Evolutionary conservation across 2,329 filamentous ascomycete genomes (phyloP).

Genomic region (Fusarium tjaetaba): DNA sequence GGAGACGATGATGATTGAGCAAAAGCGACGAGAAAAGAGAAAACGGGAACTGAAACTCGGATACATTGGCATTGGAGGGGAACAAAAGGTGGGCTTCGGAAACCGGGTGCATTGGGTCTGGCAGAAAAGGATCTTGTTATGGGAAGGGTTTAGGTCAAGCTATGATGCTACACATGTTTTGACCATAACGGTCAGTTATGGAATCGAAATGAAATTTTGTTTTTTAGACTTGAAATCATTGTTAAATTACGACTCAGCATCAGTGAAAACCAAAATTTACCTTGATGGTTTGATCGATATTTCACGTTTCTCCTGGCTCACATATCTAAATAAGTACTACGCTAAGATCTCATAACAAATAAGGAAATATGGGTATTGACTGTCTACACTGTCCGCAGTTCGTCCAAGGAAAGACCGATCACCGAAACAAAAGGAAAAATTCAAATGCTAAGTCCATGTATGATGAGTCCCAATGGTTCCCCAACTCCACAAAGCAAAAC

Average conservation of each 20-base stretch:
- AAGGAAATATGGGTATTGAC: conserved; percentile 47
- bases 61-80: conserved; percentile 6
- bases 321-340: conserved; percentile 7
- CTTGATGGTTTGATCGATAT: not conserved
- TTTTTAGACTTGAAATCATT: conserved; percentile 22
- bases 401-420: conserved; percentile 35
- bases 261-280: not conserved
- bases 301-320: not conserved
- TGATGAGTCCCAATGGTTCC: conserved; percentile 30
- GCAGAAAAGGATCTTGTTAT: conserved; percentile 30
- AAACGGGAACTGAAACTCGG: conserved; percentile 57
- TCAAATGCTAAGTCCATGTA: conserved; percentile 38
- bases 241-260: not conserved
- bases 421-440: conserved; percentile 29
- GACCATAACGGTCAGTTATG: conserved; percentile 26
- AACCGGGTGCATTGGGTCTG: conserved; percentile 35
- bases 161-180: conserved; percentile 32
- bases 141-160: conserved; percentile 19
- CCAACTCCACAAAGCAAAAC: conserved; percentile 43
- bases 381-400: conserved; percentile 42
- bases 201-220: conserved; percentile 31
- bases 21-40: conserved; percentile 56
- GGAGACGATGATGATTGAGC: conserved; percentile 36
- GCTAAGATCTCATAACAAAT: conserved; percentile 25
- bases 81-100: conserved; percentile 65